Percentiles rank a stretch among this genome's conserved stretches.
Conservation (phyloP, 2,329 filamentous ascomycete species). For the Apiospora saccharicola region DNA sequence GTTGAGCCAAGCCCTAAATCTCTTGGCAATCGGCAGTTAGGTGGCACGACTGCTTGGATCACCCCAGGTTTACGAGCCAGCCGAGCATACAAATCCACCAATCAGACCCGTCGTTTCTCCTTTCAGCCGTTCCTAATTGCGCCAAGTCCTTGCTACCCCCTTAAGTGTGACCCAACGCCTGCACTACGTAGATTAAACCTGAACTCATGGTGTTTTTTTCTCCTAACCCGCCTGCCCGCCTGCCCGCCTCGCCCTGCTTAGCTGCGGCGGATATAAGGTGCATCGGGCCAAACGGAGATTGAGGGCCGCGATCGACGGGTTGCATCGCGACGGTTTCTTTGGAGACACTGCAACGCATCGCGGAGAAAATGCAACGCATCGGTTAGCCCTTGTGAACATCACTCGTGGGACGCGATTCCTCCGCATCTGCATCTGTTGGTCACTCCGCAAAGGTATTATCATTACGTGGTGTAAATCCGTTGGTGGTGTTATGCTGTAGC, state of each 20-base stretch:
- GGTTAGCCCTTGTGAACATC: background rate
- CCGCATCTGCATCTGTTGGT: background rate
- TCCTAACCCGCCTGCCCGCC: no score
- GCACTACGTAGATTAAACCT: background rate
- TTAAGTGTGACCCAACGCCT: background rate
- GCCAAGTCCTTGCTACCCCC: background rate
- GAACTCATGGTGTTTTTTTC: background rate
- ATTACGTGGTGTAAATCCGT: background rate
- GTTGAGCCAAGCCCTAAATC: background rate
- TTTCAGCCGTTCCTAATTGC: conserved; percentile 16
- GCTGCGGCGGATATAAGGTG: background rate
- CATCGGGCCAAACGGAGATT: conserved; percentile 5
- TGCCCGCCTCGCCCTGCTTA: background rate
- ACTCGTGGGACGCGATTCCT: background rate
- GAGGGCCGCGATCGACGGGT: background rate
- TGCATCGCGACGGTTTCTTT: background rate
- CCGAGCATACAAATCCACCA: background rate
- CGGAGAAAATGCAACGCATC: no score
- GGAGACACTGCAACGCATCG: background rate
- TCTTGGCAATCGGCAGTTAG: conserved; percentile 14
- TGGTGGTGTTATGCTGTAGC: background rate
- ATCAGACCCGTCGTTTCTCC: background rate
- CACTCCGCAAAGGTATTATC: no score
- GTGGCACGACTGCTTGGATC: background rate
- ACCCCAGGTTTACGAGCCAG: background rate